Conservation (phyloP, 2,329 filamentous ascomycete species). For the Colletotrichum sojae region DNA sequence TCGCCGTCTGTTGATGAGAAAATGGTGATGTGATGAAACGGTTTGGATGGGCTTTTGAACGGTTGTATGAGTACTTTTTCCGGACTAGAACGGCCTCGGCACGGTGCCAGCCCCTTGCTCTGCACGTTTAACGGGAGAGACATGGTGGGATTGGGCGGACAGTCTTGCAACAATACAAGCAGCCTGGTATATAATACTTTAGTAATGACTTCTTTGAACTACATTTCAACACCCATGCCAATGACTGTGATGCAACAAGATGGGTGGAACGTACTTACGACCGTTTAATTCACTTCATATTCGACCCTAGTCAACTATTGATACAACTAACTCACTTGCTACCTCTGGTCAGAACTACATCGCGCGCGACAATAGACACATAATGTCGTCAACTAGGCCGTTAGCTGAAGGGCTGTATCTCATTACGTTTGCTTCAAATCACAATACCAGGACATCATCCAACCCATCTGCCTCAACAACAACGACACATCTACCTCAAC, state of each 20-base stretch:
- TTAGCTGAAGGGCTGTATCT: neutral
- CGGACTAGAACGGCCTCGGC: neutral
- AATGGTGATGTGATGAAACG: constrained; percentile 3
- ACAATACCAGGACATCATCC: neutral
- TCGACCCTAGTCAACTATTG: too few species aligned
- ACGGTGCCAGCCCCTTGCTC: neutral
- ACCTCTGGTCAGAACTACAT: too few species aligned
- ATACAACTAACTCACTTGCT: too few species aligned
- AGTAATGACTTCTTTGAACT: neutral
- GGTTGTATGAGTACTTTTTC: constrained; percentile 4
- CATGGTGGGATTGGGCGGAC: neutral
- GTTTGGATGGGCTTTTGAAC: constrained; percentile 15
- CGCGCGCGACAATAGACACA: too few species aligned
- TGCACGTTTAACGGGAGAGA: constrained; percentile 11
- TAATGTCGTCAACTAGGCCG: neutral
- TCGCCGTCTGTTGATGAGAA: neutral
- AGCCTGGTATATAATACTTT: constrained; percentile 23
- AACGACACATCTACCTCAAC: neutral
- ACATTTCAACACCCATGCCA: neutral
- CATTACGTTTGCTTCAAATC: neutral
- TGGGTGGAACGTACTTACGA: too few species aligned
- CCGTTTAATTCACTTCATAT: too few species aligned
- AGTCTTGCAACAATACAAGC: constrained; percentile 18
- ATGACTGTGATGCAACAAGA: neutral
- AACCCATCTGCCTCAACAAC: too few species aligned